These are phyloP conservation scores for Sporothrix variecibatus DNA, from an alignment of 2,329 filamentous ascomycete species.

Conservation along the genomic window DNA sequence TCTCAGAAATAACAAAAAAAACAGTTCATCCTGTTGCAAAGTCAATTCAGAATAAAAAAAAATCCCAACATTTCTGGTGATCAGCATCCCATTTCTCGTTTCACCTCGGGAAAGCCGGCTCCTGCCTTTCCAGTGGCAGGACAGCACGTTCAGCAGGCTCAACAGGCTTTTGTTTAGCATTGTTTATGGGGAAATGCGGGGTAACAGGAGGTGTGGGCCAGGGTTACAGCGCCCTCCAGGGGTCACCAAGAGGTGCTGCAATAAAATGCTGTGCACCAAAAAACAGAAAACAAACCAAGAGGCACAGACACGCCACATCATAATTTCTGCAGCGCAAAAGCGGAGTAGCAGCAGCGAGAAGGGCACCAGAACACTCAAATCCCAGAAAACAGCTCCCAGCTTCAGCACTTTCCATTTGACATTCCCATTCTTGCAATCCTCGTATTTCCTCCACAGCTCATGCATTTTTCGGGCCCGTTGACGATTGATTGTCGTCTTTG, in stretches of 20 bases:
- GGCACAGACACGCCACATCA: background rate
- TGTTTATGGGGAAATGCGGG: slow-evolving; percentile 14
- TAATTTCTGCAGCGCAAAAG: background rate
- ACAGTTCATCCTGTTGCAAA: no score
- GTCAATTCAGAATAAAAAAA: no score
- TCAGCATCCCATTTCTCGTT: background rate
- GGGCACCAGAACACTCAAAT: background rate
- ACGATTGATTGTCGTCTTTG: background rate
- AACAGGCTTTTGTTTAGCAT: background rate
- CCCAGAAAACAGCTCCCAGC: background rate
- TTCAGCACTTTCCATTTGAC: background rate
- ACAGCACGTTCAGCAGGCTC: background rate
- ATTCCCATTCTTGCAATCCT: background rate
- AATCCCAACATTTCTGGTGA: background rate
- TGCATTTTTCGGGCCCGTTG: background rate
- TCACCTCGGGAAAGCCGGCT: background rate
- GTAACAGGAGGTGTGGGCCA: slow-evolving; percentile 8
- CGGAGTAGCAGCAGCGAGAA: background rate
- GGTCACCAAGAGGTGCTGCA: background rate
- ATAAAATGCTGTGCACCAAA: background rate
- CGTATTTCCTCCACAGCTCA: background rate
- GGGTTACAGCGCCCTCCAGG: background rate
- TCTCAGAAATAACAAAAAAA: no score
- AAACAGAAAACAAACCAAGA: background rate
- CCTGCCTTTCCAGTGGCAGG: background rate